phyloP scores from a whole-genome alignment of 441 rosid species.

The Omphalea diandra region DNA sequence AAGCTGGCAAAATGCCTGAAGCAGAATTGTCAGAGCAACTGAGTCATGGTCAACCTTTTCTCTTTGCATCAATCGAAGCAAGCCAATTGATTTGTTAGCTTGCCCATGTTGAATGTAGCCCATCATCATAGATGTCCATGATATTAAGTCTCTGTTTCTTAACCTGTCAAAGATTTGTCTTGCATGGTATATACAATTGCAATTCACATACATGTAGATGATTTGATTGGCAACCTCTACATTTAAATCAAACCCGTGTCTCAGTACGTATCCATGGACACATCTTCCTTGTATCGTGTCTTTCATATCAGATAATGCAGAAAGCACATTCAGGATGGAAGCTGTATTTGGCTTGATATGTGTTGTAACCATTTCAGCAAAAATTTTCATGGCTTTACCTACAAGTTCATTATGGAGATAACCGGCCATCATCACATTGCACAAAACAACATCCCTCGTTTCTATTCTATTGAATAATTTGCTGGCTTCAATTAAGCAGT shows the following conservation, averaged over 20 bases:
- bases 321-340: slow-evolving; percentile 26
- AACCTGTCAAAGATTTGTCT: slow-evolving; percentile 21
- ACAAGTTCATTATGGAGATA: slow-evolving; percentile 25
- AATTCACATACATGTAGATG: slow-evolving; percentile 26
- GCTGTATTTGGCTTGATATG: slow-evolving; percentile 25
- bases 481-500: slow-evolving; percentile 26
- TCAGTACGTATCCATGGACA: slow-evolving; percentile 27
- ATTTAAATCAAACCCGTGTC: slow-evolving; percentile 16
- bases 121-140: slow-evolving; percentile 33
- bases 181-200: slow-evolving; percentile 17
- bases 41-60: slow-evolving; percentile 28
- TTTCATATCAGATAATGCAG: slow-evolving; percentile 27
- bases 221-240: slow-evolving; percentile 32
- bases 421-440: slow-evolving; percentile 34
- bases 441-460: slow-evolving; percentile 25
- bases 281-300: slow-evolving; percentile 23
- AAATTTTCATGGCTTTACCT: slow-evolving; percentile 20
- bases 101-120: slow-evolving; percentile 22
- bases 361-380: slow-evolving; percentile 26
- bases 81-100: slow-evolving; percentile 21
- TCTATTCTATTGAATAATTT: slow-evolving; percentile 23
- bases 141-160: slow-evolving; percentile 25
- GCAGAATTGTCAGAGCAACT: slow-evolving; percentile 24
- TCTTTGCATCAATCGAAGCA: slow-evolving; percentile 24
- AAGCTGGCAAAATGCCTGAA: slow-evolving; percentile 32